Conservation (phyloP, 2,329 filamentous ascomycete genomes). For the Byssochlamys sp. region DNA sequence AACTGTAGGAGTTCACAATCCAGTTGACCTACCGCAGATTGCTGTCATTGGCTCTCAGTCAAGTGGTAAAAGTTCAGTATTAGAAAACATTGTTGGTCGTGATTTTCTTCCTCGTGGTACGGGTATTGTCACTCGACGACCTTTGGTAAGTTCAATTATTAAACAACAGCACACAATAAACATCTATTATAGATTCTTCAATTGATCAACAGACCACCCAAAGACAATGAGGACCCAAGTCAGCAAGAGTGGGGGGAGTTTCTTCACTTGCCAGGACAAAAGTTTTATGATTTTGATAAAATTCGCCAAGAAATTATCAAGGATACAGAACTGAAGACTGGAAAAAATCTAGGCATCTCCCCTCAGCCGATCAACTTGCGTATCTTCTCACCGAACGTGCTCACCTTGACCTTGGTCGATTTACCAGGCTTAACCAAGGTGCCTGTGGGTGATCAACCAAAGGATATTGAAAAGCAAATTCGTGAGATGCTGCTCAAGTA, state of each 20-base stretch:
- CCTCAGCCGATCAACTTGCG: conserved; percentile 93
- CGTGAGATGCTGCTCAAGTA: conserved; percentile 97
- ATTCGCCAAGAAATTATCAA: conserved; percentile 94
- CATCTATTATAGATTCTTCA: no score
- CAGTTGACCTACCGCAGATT: conserved; percentile 96
- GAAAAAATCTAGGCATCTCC: conserved; percentile 90
- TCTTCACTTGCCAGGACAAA: conserved; percentile 90
- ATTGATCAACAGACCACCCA: conserved; percentile 78
- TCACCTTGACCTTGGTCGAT: conserved; percentile 93
- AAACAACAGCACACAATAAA: no score
- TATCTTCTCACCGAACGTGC: conserved; percentile 95
- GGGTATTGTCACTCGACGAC: conserved; percentile 91
- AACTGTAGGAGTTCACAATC: conserved; percentile 97
- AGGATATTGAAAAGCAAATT: conserved; percentile 94
- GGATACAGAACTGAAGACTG: conserved; percentile 93
- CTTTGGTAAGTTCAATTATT: no score
- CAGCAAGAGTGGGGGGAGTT: conserved; percentile 97
- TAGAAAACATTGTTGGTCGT: conserved; percentile 96
- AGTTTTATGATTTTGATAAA: conserved; percentile 96
- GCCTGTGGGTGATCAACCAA: conserved; percentile 87
- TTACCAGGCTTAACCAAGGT: conserved; percentile 93
- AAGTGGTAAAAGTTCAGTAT: conserved; percentile 95
- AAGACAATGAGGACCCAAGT: conserved; percentile 70
- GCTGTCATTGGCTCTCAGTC: conserved; percentile 97
- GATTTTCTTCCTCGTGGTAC: conserved; percentile 97